A percentile compares a stretch with the other conserved stretches of the same genome.
These are phyloP conservation scores for Macadamia tetraphylla DNA, from an alignment of 164 flowering plant species.

Conservation along the genomic window DNA sequence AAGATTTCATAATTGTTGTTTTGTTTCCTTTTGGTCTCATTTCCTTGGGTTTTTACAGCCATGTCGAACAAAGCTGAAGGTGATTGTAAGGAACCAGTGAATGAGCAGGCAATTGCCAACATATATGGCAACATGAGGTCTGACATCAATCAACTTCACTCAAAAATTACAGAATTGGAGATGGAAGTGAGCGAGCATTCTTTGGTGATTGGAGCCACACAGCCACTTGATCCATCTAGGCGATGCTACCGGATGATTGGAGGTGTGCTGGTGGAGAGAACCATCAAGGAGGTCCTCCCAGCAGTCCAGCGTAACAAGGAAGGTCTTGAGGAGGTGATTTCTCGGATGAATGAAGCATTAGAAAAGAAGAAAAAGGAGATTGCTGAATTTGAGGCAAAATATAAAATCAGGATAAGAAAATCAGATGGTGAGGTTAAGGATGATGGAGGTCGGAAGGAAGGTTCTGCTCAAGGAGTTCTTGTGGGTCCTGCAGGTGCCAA, in stretches of 20 bases:
- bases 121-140: conserved; percentile 64
- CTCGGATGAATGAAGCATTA: conserved; percentile 65
- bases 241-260: conserved; percentile 86
- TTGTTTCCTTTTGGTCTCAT: too few relatives aligned
- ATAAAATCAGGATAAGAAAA: conserved; percentile 70
- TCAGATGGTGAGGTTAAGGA: conserved; percentile 51
- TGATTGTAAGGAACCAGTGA: conserved; percentile 48
- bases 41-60: too few relatives aligned
- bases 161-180: conserved; percentile 80
- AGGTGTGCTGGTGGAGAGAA: conserved; percentile 92
- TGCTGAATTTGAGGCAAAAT: conserved; percentile 70
- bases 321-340: conserved; percentile 84
- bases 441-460: conserved; percentile 59
- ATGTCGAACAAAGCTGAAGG: conserved; percentile 26
- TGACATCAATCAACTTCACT: conserved; percentile 72
- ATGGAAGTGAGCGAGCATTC: too few relatives aligned
- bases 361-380: conserved; percentile 68
- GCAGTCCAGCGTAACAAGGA: conserved; percentile 89
- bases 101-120: conserved; percentile 84
- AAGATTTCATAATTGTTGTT: too few relatives aligned
- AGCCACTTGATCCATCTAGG: conserved; percentile 53
- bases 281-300: conserved; percentile 82
- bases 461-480: conserved; percentile 83
- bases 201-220: too few relatives aligned
- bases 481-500: conserved; percentile 67